phyloP scores from a whole-genome alignment of 257 asterid species.

The Scutellaria minor region DNA sequence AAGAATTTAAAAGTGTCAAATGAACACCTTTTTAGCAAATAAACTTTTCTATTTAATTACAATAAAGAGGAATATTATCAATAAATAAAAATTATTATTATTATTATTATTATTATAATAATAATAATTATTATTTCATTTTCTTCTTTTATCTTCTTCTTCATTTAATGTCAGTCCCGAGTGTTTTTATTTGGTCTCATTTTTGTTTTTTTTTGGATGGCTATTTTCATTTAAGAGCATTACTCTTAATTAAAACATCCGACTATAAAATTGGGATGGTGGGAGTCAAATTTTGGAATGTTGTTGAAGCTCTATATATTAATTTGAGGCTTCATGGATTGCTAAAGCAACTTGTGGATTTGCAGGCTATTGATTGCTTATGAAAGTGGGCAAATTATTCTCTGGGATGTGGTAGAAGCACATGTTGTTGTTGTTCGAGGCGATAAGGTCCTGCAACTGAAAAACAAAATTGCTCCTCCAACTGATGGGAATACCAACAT shows the following conservation, averaged over 20 bases:
- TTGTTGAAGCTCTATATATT: neutral
- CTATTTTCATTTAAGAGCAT: neutral
- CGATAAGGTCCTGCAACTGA: slow-evolving; percentile 70
- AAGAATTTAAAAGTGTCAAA: slow-evolving; percentile 6
- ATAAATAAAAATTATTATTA: too few relatives aligned
- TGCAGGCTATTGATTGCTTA: slow-evolving; percentile 86
- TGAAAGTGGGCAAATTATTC: slow-evolving; percentile 77
- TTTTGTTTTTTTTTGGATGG: neutral
- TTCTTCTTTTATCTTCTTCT: too few relatives aligned
- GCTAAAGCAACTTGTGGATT: slow-evolving; percentile 31
- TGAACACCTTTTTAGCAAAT: neutral
- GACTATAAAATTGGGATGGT: slow-evolving; percentile 22
- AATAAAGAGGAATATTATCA: too few relatives aligned
- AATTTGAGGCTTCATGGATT: slow-evolving; percentile 24
- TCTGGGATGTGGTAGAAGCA: slow-evolving; percentile 83
- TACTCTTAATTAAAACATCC: neutral
- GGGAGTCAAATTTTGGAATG: slow-evolving; percentile 30
- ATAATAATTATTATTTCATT: too few relatives aligned
- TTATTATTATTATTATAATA: neutral
- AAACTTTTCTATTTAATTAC: too few relatives aligned
- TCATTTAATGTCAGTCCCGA: too few relatives aligned
- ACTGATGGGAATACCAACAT: slow-evolving; percentile 42
- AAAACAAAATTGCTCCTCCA: slow-evolving; percentile 49
- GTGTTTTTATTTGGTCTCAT: too few relatives aligned
- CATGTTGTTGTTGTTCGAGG: slow-evolving; percentile 66